Evolutionary conservation across 2,329 filamentous ascomycete genomes (phyloP), one percentile per base, ranked within the genome.

Genomic region (Sporothrix globosa): DNA sequence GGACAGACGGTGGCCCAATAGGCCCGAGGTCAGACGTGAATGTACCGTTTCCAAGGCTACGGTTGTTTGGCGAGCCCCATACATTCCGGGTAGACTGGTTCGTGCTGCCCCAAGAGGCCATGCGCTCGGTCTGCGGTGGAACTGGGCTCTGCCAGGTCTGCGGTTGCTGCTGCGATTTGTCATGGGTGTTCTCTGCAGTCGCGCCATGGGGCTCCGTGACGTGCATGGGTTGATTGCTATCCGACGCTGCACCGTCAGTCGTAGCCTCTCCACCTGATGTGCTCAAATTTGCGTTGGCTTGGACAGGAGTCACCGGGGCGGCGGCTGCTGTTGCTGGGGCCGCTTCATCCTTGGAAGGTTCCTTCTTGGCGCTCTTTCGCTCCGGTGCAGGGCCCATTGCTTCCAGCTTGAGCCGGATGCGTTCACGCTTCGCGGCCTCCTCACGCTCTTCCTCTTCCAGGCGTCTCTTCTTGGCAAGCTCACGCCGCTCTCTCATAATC

Each of bases 1-100:
- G 71, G 3, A 69, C 70, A 3, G 70, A 76, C 0, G 79, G 79
- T 1, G 82, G 82, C 0, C 76, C 82, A 61, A 83, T 83, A 6
- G 83, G 82, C 39, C 83, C 84, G 67, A 90, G 83, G 74, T 88
- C 87, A 14, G 87, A 84, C 70, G 86, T 88, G 76, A 94, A 94
- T 0, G 91, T 92, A 56, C 91, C 91, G 77, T 94, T 94, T 3
- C 91, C 91, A 24, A 94, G 87, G 13, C 87, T 89, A 69, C 89
- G 86, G 74, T 92, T 89, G 69, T 88, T 87, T n/a, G 89, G 90
- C 56, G 90, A 88, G 21, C 89, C 91, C 91, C 91, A 94, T 21
- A 93, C 90, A 76, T 90, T 92, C 63, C 85, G 83, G 14, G 83
- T 78, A 13, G 81, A 73, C 63, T 84, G 84, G 50, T 80, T 77